Base-by-base conservation (phyloP, 2,329 filamentous ascomycete species). In the Amesomyces nigricolor region DNA sequence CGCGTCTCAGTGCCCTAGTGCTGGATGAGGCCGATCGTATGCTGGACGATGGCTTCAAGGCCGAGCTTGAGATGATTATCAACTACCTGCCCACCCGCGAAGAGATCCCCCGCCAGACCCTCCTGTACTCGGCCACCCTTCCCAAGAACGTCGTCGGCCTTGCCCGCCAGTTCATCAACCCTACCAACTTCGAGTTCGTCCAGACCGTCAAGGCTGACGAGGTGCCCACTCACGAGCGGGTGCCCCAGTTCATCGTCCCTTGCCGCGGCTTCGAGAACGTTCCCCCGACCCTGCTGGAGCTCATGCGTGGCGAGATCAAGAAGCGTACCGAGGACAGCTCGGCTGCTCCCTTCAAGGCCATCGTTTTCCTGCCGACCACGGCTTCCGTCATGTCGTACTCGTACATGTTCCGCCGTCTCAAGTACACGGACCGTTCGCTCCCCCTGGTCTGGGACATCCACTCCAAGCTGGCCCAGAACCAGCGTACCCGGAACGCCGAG, bases 11-110 rank as follows among this genome's bases (percentile, higher is more conserved):
- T 70, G 95, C 94, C 63, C 79, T 99, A 45, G 91, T 97, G 61
- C 86, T 99, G 46, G 94, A 99, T 65, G 94, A 99, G 78, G 94
- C 94, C 65, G 94, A 99, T 73, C 89, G 94, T 65, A 96, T 99
- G 89, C 81, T 99, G 68, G 94, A 99, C 75, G 94, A 95, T 78
- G 94, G 88, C 2, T 92, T 92, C 65, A 77, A 85, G 54, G 75
- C 76, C 37, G 85, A 85, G 54, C 78, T 92, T 49, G 71, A 77
- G 48, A 70, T 80, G 1, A 89, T 92, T 53, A 72, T 83, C 54
- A 57, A 67, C 0, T 66, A 72, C 43, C 78, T 96, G 9, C 92
- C 92, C 3, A 73, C 79, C 46, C 78, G 80, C 6, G 64, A 69
- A 0, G 71, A 84, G 51, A 81, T 86, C 58, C 78, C 87, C 52